Percentiles rank a stretch among this genome's conserved stretches.
phyloP scores from a whole-genome alignment of 2,329 filamentous ascomycete species.

The Aureobasidium musti region DNA sequence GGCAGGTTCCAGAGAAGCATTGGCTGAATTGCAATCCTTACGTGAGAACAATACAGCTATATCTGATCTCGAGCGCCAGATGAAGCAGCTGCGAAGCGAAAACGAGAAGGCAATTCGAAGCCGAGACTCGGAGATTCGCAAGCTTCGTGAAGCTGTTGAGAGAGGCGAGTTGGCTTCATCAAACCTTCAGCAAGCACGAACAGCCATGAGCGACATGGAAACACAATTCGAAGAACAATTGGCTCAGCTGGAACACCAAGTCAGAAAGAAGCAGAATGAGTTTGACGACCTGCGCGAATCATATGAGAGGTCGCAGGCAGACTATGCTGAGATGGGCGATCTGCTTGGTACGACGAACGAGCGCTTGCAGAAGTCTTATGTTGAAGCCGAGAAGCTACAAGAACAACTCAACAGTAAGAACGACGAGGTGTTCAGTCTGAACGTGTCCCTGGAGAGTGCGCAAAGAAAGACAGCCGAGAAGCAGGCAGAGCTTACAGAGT shows the following conservation, averaged over 20 bases:
- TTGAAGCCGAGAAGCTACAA: not conserved
- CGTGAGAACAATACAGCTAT: slow-evolving; percentile 11
- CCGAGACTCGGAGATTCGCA: slow-evolving; percentile 18
- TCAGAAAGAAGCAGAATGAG: slow-evolving; percentile 5
- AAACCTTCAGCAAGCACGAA: slow-evolving; percentile 7
- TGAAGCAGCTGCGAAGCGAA: slow-evolving; percentile 20
- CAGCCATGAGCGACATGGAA: slow-evolving; percentile 20
- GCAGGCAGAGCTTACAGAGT: slow-evolving; percentile 12
- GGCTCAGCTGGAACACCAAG: slow-evolving; percentile 1
- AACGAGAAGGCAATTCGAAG: slow-evolving; percentile 24
- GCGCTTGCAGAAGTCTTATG: slow-evolving; percentile 19
- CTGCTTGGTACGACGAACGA: not conserved
- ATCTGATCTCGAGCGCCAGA: slow-evolving; percentile 18
- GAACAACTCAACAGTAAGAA: not conserved
- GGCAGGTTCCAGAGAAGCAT: slow-evolving; percentile 23
- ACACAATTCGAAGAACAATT: slow-evolving; percentile 15
- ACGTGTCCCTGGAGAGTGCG: not conserved
- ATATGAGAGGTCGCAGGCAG: slow-evolving; percentile 4
- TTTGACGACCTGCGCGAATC: slow-evolving; percentile 1
- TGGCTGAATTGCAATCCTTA: slow-evolving; percentile 21
- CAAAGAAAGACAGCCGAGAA: slow-evolving; percentile 4
- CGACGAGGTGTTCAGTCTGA: not conserved
- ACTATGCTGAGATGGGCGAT: slow-evolving; percentile 18
- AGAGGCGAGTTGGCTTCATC: slow-evolving; percentile 5
- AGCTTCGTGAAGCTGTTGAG: slow-evolving; percentile 21